Conservation (phyloP, 768 basidiomycete genomes). For the Lactarius quietus region DNA sequence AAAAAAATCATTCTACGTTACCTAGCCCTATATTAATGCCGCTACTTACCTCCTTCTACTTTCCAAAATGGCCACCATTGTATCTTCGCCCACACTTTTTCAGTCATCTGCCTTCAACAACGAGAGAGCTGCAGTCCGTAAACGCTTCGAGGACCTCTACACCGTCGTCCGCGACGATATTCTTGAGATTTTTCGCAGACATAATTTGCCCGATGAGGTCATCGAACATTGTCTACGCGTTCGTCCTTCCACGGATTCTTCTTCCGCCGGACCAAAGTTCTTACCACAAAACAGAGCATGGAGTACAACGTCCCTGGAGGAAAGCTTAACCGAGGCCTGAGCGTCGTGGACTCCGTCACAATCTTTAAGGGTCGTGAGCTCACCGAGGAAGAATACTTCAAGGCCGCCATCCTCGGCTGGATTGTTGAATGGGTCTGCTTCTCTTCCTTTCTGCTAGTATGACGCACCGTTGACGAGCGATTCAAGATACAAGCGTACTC, state of each 20-base stretch:
- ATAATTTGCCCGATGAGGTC: constrained; percentile 82
- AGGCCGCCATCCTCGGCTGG: constrained; percentile 90
- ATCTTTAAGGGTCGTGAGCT: constrained; percentile 73
- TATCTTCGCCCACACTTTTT: too few species aligned
- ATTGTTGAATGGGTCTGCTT: constrained; percentile 83
- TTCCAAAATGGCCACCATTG: too few species aligned
- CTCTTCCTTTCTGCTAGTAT: not conserved
- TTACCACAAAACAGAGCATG: constrained; percentile 55
- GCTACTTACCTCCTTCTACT: too few species aligned
- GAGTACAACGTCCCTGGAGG: constrained; percentile 97
- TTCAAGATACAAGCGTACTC: constrained; percentile 92
- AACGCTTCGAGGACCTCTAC: constrained; percentile 72
- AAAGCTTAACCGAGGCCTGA: too few species aligned
- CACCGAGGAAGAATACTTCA: constrained; percentile 81
- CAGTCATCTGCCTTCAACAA: constrained; percentile 2
- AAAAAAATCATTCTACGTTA: too few species aligned
- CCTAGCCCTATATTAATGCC: too few species aligned
- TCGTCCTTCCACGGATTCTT: constrained; percentile 30
- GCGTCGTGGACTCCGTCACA: constrained; percentile 89
- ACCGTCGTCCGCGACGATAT: constrained; percentile 73
- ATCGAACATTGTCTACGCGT: constrained; percentile 83
- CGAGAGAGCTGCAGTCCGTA: constrained; percentile 36
- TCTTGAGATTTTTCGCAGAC: constrained; percentile 55
- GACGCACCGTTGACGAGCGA: not conserved
- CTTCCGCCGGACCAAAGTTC: not conserved